Conservation (phyloP, 345 rosid species). For the Lepidium africanum region DNA sequence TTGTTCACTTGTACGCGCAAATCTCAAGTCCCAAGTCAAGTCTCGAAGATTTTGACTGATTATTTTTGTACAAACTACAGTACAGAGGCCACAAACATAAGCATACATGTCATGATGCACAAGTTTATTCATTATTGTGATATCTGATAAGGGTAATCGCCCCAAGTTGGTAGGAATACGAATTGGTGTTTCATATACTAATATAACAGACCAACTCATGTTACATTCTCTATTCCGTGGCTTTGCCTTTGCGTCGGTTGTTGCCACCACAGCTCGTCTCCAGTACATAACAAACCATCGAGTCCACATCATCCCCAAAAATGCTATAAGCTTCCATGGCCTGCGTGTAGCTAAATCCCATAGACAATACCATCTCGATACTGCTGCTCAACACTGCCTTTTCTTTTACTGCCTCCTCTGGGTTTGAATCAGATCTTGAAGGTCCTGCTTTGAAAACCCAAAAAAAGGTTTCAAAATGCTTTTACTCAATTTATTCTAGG, state of each 20-base stretch:
- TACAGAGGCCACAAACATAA: neutral
- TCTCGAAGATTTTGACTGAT: no score
- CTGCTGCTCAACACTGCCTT: conserved; percentile 56
- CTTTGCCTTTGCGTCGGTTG: conserved; percentile 43
- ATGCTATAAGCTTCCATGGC: conserved; percentile 85
- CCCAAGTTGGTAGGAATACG: conserved; percentile 7
- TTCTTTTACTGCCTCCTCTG: conserved; percentile 30
- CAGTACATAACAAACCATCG: conserved; percentile 81
- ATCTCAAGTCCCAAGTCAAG: no score
- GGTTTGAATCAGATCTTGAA: conserved; percentile 49
- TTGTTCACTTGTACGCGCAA: no score
- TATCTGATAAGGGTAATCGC: neutral
- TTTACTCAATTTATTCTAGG: neutral
- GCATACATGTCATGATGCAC: conserved; percentile 6
- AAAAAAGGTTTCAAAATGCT: neutral
- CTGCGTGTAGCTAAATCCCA: conserved; percentile 95
- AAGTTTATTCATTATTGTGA: conserved; percentile 17
- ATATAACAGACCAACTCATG: neutral
- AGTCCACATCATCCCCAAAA: conserved; percentile 93
- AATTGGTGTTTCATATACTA: conserved; percentile 8
- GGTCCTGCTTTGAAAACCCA: conserved; percentile 41
- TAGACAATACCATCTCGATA: conserved; percentile 66
- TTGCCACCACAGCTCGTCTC: conserved; percentile 61
- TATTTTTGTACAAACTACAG: neutral
- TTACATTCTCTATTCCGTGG: conserved; percentile 47